These are phyloP conservation scores for Chloranthus sessilifolius DNA, from an alignment of 164 flowering plant genomes.

Conservation along the genomic window DNA sequence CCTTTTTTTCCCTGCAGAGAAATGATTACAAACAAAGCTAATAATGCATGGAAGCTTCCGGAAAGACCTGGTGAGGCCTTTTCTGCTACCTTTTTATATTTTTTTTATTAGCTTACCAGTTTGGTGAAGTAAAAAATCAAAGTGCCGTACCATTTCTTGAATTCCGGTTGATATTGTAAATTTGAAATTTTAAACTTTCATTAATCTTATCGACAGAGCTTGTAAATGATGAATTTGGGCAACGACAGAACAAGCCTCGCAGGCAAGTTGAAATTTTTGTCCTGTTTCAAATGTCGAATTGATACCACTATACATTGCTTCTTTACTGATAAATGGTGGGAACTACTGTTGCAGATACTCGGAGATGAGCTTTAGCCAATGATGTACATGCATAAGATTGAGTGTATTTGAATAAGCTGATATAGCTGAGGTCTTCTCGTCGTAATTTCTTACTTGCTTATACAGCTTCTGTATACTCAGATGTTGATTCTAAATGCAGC, in stretches of 20 bases:
- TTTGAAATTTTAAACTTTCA: not conserved
- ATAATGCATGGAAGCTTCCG: conserved; percentile 42
- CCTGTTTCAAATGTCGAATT: not conserved
- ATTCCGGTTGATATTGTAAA: not conserved
- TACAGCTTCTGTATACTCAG: no score
- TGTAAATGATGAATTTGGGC: conserved; percentile 60
- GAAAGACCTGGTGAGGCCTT: conserved; percentile 67
- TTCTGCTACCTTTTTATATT: conserved; percentile 1
- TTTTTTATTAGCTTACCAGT: no score
- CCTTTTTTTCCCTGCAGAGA: no score
- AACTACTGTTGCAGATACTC: conserved; percentile 68
- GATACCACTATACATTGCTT: not conserved
- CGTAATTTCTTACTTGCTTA: no score
- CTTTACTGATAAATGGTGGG: not conserved
- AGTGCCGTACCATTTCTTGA: not conserved
- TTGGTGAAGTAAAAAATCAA: no score
- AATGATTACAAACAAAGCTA: conserved; percentile 32
- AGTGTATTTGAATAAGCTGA: conserved; percentile 33
- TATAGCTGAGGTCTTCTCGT: conserved; percentile 19
- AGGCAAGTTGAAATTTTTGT: conserved; percentile 40
- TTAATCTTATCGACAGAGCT: conserved; percentile 34
- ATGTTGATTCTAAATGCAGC: conserved; percentile 24
- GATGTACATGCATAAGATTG: conserved; percentile 28
- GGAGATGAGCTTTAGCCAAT: conserved; percentile 83
- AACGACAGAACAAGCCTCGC: conserved; percentile 80